A percentile compares a stretch with the other conserved stretches of the same genome.
These are phyloP conservation scores for Neurospora sp. DNA, from an alignment of 495 filamentous ascomycete genomes.

Conservation along the genomic window DNA sequence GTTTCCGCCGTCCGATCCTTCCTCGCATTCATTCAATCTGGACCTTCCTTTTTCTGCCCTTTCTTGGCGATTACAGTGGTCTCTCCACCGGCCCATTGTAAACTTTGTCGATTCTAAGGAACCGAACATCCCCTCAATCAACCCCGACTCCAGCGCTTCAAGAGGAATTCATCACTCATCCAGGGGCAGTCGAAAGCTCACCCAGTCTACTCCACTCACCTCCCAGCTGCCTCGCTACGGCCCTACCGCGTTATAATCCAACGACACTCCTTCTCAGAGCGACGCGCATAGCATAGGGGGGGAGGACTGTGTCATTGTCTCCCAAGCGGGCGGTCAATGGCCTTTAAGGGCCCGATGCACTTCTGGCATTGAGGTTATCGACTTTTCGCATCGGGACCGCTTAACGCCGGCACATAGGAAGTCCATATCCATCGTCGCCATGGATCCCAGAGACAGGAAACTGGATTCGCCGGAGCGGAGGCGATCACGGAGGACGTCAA, in stretches of 20 bases:
- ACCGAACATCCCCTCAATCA: not conserved
- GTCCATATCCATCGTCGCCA: constrained; percentile 7
- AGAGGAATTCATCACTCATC: not conserved
- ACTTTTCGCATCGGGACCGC: not conserved
- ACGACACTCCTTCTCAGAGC: not conserved
- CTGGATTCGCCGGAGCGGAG: constrained; percentile 8
- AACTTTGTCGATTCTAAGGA: not conserved
- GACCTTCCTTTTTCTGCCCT: not conserved
- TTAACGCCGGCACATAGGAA: not conserved
- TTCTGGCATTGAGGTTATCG: not conserved
- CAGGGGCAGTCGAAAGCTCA: not conserved
- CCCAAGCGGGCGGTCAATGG: not conserved
- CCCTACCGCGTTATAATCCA: not conserved
- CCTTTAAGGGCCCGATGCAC: not conserved
- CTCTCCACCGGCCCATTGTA: not conserved
- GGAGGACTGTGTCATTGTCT: not conserved
- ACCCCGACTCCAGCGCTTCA: not conserved
- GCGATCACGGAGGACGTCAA: constrained; percentile 21
- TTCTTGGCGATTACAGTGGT: not conserved
- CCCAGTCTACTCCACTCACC: not conserved
- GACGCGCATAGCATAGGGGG: not conserved
- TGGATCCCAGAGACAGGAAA: constrained; percentile 26
- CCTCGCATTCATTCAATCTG: not conserved
- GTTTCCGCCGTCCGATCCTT: not conserved
- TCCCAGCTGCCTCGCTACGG: not conserved